Conservation (phyloP, 352 stramenopile genomes). For the Globisporangium sylvaticum region DNA sequence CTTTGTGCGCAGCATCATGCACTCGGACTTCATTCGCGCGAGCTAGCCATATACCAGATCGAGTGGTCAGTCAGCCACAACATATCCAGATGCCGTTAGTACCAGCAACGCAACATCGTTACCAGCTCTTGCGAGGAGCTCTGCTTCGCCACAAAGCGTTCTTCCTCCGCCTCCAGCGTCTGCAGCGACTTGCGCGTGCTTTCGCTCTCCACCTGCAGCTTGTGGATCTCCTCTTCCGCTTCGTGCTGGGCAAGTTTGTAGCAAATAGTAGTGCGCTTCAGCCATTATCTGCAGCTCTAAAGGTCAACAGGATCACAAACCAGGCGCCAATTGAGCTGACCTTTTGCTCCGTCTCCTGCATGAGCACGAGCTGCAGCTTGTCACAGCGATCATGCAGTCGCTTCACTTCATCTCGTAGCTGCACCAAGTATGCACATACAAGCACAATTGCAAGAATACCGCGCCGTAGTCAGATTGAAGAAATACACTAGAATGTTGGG, state of each 20-base stretch:
- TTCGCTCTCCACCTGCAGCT: conserved; percentile 48
- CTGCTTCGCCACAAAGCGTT: conserved; percentile 43
- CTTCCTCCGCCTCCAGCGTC: conserved; percentile 48
- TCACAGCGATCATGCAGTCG: conserved; percentile 71
- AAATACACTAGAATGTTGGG: too few species aligned
- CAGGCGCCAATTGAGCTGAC: conserved; percentile 18
- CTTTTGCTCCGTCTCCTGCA: conserved; percentile 82
- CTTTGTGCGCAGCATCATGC: conserved; percentile 55
- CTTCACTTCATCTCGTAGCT: conserved; percentile 67
- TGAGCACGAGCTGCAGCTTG: conserved; percentile 73
- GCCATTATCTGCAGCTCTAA: neutral
- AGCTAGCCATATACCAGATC: conserved; percentile 23
- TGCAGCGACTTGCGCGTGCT: conserved; percentile 40
- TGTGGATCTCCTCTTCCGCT: conserved; percentile 46
- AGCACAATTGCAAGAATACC: too few species aligned
- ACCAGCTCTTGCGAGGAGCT: conserved; percentile 61
- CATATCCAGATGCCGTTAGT: neutral
- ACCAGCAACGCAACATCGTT: neutral
- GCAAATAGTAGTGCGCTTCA: neutral
- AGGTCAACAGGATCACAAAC: neutral
- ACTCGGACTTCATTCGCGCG: conserved; percentile 66
- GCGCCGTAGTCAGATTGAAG: neutral
- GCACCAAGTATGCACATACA: neutral
- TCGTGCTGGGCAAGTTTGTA: conserved; percentile 35
- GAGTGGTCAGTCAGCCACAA: neutral